Evolutionary conservation across 2,329 filamentous ascomycete species (phyloP), one percentile per base, ranked within the genome.

Genomic region (Calcarisporium arbuscula): DNA sequence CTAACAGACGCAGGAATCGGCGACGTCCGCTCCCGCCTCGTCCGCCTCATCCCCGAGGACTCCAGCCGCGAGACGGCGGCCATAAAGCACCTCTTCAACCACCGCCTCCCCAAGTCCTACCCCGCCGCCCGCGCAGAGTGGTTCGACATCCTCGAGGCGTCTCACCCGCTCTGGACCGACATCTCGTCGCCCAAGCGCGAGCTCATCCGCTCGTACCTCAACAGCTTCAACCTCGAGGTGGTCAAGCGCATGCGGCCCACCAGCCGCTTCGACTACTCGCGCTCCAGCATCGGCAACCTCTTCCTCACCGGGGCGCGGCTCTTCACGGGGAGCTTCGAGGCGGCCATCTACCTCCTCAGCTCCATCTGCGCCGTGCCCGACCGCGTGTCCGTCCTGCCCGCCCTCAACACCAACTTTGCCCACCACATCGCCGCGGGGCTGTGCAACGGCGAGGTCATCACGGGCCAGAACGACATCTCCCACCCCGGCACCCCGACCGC

Each of bases 401-500:
- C 85, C 5, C 85, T 96, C 48, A 94, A 95, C 65, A 88, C 84
- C 43, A 96, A 95, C 57, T 95, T 95, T 64, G 86, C 86, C 0
- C 85, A 94, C 51, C 90, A 96, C 59, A 96, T 96, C 46, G 87
- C 84, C 6, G 90, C 88, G 3, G 82, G 84, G 0, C 70, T 96
- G 0, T 66, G 68, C 14, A 77, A 95, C 54, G 87, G 85, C 7
- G 78, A 76, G 1, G 65, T 82, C 18, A 94, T 96, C 47, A 84
- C 85, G 0, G 90, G 90, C 0, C 92, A 96, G 56, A 95, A 95
- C 56, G 83, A 85, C 52, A 95, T 95, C 48, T 89, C 82, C 1
- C 89, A 95, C 50, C 88, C 88, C 0, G 81, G 78, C 28, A 77
- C 72, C 25, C 78, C 79, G 0, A 84, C 80, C 0, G 53, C 58